phyloP scores from a whole-genome alignment of 176 grass and related monocot genomes.

The Ensete ventricosum region DNA sequence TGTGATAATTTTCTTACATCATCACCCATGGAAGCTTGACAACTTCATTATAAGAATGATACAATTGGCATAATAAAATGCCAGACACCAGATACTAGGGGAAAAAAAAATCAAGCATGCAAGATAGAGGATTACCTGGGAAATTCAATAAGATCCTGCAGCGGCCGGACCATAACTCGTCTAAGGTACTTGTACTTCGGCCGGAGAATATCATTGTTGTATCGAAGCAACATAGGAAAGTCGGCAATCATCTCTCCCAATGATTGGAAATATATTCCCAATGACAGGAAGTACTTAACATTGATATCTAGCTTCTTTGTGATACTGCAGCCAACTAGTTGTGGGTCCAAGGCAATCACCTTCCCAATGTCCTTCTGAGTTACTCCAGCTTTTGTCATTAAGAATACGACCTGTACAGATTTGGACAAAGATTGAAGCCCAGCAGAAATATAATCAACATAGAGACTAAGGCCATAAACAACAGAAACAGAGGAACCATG shows the following conservation, averaged over 20 bases:
- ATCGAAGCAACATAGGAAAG: constrained; percentile 82
- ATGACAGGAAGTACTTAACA: constrained; percentile 77
- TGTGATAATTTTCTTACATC: too few species aligned
- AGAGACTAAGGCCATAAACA: not conserved
- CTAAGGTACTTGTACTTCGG: constrained; percentile 87
- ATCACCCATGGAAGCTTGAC: not conserved
- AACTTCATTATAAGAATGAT: not conserved
- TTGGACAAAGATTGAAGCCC: not conserved
- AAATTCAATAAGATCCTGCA: constrained; percentile 81
- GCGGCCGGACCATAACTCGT: constrained; percentile 83
- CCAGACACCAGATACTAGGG: not conserved
- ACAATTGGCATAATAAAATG: not conserved
- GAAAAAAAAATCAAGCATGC: not conserved
- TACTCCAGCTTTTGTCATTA: constrained; percentile 75
- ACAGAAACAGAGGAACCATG: not conserved
- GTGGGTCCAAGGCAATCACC: constrained; percentile 81
- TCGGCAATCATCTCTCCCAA: constrained; percentile 78
- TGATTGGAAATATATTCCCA: constrained; percentile 58
- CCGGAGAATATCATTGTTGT: constrained; percentile 61
- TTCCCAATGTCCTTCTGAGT: constrained; percentile 70
- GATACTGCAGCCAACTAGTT: constrained; percentile 89
- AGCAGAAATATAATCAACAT: constrained; percentile 4
- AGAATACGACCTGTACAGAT: constrained; percentile 52
- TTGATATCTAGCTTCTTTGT: constrained; percentile 66
- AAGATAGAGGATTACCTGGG: constrained; percentile 38